Percentiles rank a stretch among this genome's conserved stretches.
phyloP scores from a whole-genome alignment of 2,329 filamentous ascomycete species.

The Beauveria rudraprayagi region DNA sequence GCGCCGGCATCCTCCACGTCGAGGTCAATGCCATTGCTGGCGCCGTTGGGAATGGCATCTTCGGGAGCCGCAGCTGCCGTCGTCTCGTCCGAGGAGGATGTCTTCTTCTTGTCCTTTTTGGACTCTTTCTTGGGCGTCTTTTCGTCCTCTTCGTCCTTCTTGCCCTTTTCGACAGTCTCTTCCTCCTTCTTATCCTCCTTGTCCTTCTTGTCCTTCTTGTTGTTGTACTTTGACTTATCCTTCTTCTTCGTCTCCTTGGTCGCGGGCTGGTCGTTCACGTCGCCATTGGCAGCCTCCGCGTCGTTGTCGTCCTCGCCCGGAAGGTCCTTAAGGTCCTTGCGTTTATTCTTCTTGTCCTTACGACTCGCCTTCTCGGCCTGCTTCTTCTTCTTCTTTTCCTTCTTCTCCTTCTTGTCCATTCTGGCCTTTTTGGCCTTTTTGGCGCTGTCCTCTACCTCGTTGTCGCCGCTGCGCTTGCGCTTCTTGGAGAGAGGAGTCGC shows the following conservation, averaged over 20 bases:
- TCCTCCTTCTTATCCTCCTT: slow-evolving; percentile 22
- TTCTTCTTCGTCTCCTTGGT: slow-evolving; percentile 19
- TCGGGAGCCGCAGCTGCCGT: slow-evolving; percentile 12
- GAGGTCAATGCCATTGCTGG: slow-evolving; percentile 12
- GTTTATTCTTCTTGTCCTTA: slow-evolving; percentile 34
- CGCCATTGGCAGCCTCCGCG: slow-evolving; percentile 14
- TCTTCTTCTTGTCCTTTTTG: slow-evolving; percentile 19
- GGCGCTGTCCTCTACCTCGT: slow-evolving; percentile 17
- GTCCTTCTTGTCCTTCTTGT: slow-evolving; percentile 23
- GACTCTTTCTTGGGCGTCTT: slow-evolving; percentile 14
- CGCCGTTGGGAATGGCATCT: slow-evolving; percentile 26
- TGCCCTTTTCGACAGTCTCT: slow-evolving; percentile 18
- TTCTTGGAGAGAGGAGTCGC: slow-evolving; percentile 25
- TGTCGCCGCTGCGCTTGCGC: slow-evolving; percentile 28
- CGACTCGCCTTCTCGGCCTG: slow-evolving; percentile 25
- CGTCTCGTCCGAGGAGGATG: slow-evolving; percentile 11
- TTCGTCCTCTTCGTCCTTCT: slow-evolving; percentile 22
- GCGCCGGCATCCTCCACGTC: slow-evolving; percentile 13
- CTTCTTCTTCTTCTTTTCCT: slow-evolving; percentile 30
- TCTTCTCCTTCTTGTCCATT: slow-evolving; percentile 22
- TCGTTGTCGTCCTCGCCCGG: slow-evolving; percentile 25
- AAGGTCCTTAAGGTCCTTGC: slow-evolving; percentile 29
- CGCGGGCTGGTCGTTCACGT: slow-evolving; percentile 18
- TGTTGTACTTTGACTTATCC: neutral
- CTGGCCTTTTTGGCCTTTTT: slow-evolving; percentile 24